phyloP scores from a whole-genome alignment of 2,329 filamentous ascomycete species.

The Elsinoe fawcettii region DNA sequence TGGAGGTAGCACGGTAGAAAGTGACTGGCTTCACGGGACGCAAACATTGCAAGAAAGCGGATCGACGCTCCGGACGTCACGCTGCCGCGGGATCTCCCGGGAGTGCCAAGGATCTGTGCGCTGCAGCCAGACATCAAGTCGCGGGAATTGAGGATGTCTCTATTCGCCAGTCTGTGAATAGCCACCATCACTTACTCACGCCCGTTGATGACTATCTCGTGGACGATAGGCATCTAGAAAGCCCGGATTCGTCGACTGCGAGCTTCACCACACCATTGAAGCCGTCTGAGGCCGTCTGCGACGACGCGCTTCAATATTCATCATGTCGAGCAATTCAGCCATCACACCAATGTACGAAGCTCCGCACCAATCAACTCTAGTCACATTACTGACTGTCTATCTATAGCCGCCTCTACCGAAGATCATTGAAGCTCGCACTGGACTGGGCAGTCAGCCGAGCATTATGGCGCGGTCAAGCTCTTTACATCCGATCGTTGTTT shows the following conservation, averaged over 20 bases:
- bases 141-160: background rate
- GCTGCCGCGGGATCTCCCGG: slow-evolving; percentile 13
- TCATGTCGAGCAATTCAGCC: slow-evolving; percentile 18
- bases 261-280: background rate
- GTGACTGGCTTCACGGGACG: slow-evolving; percentile 10
- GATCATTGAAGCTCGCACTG: slow-evolving; percentile 83
- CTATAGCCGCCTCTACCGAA: slow-evolving; percentile 69
- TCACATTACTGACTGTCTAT: background rate
- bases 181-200: background rate
- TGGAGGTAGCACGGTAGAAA: slow-evolving; percentile 5
- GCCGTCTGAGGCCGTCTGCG: background rate
- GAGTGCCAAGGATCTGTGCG: slow-evolving; percentile 6
- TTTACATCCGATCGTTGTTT: slow-evolving; percentile 92
- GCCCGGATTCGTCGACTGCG: background rate
- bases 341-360: slow-evolving; percentile 16
- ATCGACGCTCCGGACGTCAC: slow-evolving; percentile 7
- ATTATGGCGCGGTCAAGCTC: slow-evolving; percentile 88
- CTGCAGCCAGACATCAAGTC: slow-evolving; percentile 3
- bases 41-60: slow-evolving; percentile 14
- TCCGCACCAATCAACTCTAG: background rate
- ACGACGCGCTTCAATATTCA: slow-evolving; percentile 9
- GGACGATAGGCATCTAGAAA: background rate
- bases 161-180: background rate
- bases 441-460: slow-evolving; percentile 93
- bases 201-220: background rate